Conservation (phyloP, 192 early-diverging fungal genomes). For the Linnemannia zychae region DNA sequence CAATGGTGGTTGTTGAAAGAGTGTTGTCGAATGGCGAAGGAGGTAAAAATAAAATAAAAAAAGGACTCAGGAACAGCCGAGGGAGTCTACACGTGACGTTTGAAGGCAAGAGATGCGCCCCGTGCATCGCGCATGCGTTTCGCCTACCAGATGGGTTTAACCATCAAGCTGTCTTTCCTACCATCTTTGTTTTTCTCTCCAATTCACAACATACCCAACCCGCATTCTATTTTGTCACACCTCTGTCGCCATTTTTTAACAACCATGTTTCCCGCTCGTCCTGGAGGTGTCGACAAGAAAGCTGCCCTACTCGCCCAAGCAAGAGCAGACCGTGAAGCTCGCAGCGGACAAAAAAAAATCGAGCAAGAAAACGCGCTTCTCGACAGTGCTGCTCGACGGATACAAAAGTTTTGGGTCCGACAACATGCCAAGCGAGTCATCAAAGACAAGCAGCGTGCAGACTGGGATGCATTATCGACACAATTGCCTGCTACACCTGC, state of each 20-base stretch:
- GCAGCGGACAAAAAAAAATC: conserved; percentile 33
- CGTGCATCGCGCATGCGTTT: not conserved
- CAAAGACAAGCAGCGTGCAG: conserved; percentile 18
- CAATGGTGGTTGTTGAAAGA: not conserved
- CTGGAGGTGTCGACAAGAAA: conserved; percentile 40
- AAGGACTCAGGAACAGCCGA: not conserved
- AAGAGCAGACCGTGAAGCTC: conserved; percentile 44
- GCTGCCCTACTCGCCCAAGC: conserved; percentile 45
- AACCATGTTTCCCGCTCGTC: conserved; percentile 39
- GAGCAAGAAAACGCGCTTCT: conserved; percentile 28
- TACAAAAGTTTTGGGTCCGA: conserved; percentile 23
- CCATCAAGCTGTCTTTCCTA: not conserved
- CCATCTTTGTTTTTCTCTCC: not conserved
- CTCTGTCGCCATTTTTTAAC: not conserved
- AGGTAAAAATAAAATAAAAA: not conserved
- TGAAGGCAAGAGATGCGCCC: not conserved
- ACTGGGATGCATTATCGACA: conserved; percentile 36
- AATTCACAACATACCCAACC: not conserved
- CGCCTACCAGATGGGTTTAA: not conserved
- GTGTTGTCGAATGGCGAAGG: not conserved
- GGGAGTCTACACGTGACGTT: not conserved
- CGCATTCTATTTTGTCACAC: not conserved
- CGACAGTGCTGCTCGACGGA: conserved; percentile 17
- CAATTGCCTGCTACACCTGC: conserved; percentile 23
- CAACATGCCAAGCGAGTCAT: not conserved